Evolutionary conservation across 495 filamentous ascomycete genomes (phyloP), one percentile per base, ranked within the genome.

Genomic region (Rhizodiscina lignyota): DNA sequence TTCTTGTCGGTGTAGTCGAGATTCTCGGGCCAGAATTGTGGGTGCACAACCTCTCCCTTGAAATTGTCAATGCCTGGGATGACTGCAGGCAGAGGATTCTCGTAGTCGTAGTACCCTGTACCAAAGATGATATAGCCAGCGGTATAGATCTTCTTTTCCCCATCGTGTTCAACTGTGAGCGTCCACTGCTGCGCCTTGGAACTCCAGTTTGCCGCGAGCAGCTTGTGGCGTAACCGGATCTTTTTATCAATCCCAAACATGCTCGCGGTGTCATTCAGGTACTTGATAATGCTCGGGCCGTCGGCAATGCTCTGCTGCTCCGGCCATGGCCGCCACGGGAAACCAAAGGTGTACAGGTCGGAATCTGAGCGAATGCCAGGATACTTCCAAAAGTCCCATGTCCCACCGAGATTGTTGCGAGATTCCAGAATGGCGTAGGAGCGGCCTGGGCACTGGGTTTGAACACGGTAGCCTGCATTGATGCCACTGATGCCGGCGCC

Each of bases 401-500:
- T 51, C 5, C 48, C 48, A 11, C 48, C 48, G 1, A 43, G 23
- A 15, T 43, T 29, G 26, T 30, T 4, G 20, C 48, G 41, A 16
- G 21, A 29, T 34, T 51, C 48, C 37, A 51, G 39, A 32, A 13
- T 20, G 75, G 74, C 58, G 47, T 70, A 80, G 38, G 44, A 59
- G 34, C 58, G 54, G 29, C 61, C 44, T 0, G 79, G 74, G 4
- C 73, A 48, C 40, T 70, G 53, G 1, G 61, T 59, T 47, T 82
- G 76, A 0, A 87, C 43, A 5, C 73, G 67, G 43, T 84, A 83
- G 5, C 63, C 79, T 29, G 72, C 59, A 48, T 87, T 84, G 59
- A 85, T 76, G 35, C 79, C 81, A 30, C 72, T 77, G 41, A 86
- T 69, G 17, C 80, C 79, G 1, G 79, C 77, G 30, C 79, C 79